Evolutionary conservation across 1,284 basidiomycete species (phyloP).

Genomic region (Trichosporon ovoides): DNA sequence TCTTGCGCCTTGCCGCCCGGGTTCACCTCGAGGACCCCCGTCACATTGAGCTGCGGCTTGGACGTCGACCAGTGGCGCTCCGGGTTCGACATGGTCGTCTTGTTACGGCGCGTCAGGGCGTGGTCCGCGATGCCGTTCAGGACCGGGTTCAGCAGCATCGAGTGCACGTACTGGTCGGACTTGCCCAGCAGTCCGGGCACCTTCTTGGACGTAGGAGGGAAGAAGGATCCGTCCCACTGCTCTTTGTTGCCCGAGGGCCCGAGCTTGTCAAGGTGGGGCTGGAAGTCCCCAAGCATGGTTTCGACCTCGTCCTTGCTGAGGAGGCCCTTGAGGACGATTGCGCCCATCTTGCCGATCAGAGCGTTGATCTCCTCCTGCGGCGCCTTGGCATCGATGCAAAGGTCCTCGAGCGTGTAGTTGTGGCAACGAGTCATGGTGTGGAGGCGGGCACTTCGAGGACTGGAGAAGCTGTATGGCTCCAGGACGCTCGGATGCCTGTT

Average conservation of each 20-base stretch:
- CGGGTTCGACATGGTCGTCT: slow-evolving; percentile 20
- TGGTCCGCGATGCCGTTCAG: slow-evolving; percentile 19
- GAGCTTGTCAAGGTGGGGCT: slow-evolving; percentile 18
- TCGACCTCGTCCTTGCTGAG: slow-evolving; percentile 14
- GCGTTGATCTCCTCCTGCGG: slow-evolving; percentile 23
- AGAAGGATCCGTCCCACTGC: slow-evolving; percentile 23
- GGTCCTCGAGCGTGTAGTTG: slow-evolving; percentile 19
- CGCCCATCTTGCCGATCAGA: slow-evolving; percentile 22
- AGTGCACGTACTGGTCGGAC: slow-evolving; percentile 14
- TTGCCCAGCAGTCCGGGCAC: slow-evolving; percentile 17
- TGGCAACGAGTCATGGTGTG: slow-evolving; percentile 15
- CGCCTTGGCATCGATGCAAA: slow-evolving; percentile 19
- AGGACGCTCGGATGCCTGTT: neutral
- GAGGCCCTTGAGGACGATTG: slow-evolving; percentile 19
- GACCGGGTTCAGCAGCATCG: slow-evolving; percentile 15
- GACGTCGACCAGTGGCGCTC: slow-evolving; percentile 19
- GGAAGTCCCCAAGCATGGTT: slow-evolving; percentile 15
- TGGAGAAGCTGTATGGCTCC: neutral
- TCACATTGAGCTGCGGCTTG: slow-evolving; percentile 21
- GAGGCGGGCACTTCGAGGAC: neutral
- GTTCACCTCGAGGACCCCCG: slow-evolving; percentile 18
- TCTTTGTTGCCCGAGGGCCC: slow-evolving; percentile 16
- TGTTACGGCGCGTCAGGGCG: slow-evolving; percentile 19
- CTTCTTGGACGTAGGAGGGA: slow-evolving; percentile 20
- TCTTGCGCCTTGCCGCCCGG: slow-evolving; percentile 21